Base-by-base conservation (phyloP, 2,329 filamentous ascomycete species). In the Zymoseptoria ardabiliae region DNA sequence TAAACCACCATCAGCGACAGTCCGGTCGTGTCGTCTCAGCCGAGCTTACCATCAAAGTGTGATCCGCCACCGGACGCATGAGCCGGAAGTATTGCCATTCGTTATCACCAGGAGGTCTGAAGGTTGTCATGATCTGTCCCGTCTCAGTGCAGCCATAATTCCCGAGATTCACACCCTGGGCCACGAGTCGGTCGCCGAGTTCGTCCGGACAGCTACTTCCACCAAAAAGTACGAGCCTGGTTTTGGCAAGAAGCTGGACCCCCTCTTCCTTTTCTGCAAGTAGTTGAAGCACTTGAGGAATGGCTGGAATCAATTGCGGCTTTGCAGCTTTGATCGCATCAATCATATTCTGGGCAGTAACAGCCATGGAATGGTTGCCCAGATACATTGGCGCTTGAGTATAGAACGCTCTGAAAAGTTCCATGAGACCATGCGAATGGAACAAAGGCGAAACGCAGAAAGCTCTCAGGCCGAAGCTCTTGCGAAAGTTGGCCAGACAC, bases 271-370 rank as follows among this genome's bases (percentile, higher is more conserved):
- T 78, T 67, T 88, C 86, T 0, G 80, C 79, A 1, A 88, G 74
- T 0, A 89, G 72, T 66, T 88, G 87, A 19, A 89, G 70, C 0
- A 82, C 80, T 63, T 87, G 88, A 0, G 86, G 85, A 0, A 88
- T 85, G 11, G 66, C 67, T 2, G 77, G 79, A 58, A 85, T 80
- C 30, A 88, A 80, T 56, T 86, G 64, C 78, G 68, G 71, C 57
- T 66, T 69, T 25, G 69, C 65, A 3, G 68, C 61, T n/a, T 60
- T 56, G 52, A 73, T 60, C 7, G 69, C 69, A 19, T 62, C 61
- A 3, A 69, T 63, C 20, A 74, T 61, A 41, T 72, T 69, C 45
- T 68, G 66, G 7, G 67, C 66, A 0, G 84, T 84, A 3, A 86
- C 69, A 0, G 85, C 84, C 2, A 85, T 66, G 1, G 74, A 73